Conservation (phyloP, 257 asterid species). For the Ehretia macrophylla region DNA sequence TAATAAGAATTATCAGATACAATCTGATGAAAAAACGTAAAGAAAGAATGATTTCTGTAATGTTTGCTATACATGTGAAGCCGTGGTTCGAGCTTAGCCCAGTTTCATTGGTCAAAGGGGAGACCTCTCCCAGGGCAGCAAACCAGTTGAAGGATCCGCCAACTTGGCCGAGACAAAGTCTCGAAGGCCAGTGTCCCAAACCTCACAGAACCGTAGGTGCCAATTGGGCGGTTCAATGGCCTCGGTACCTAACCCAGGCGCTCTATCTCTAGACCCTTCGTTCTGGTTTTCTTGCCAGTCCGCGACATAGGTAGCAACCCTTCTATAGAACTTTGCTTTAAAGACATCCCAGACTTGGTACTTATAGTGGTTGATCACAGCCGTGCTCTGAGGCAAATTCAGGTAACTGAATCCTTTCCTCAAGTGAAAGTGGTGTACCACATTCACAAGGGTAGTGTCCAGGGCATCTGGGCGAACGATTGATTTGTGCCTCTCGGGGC, state of each 20-base stretch:
- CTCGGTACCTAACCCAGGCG: conserved; percentile 96
- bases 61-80: background rate
- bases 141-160: conserved; percentile 57
- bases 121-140: conserved; percentile 79
- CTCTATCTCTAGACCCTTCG: conserved; percentile 93
- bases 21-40: background rate
- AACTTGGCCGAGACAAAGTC: conserved; percentile 73
- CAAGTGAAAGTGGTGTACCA: conserved; percentile 82
- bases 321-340: conserved; percentile 70
- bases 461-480: conserved; percentile 72
- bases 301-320: conserved; percentile 91
- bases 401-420: conserved; percentile 56
- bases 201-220: conserved; percentile 78
- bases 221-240: conserved; percentile 92
- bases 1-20: background rate
- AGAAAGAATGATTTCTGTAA: background rate
- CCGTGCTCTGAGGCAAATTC: conserved; percentile 57
- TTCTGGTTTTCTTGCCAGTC: conserved; percentile 91
- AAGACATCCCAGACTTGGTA: conserved; percentile 95
- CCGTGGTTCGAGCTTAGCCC: background rate
- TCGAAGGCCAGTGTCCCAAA: conserved; percentile 84
- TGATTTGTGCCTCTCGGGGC: conserved; percentile 97
- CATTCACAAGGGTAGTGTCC: conserved; percentile 62
- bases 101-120: conserved; percentile 15
- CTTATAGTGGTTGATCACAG: conserved; percentile 70